Base-by-base conservation (phyloP, 768 basidiomycete genomes). In the Zangia roseola region DNA sequence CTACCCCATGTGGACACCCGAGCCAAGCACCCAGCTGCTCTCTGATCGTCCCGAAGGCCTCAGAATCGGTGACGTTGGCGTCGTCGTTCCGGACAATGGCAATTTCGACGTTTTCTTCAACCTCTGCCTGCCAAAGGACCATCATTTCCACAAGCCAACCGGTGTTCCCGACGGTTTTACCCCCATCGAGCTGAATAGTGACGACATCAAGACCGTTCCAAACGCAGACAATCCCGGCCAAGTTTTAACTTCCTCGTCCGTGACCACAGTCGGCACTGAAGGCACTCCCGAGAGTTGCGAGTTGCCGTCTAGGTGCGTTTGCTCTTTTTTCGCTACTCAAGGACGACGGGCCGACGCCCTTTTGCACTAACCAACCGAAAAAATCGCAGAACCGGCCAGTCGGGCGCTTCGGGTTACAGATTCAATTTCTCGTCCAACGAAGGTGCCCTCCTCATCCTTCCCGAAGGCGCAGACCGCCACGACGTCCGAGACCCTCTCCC, bases 91-190 rank as follows among this genome's bases (percentile, higher is more conserved):
- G 3, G 59, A 59, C 14, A 53, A 61, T 42, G 73, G 72, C 40
- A 54, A 52, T 7, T 75, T 75, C 28, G 65, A 68, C 43, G 65
- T 68, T 38, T 62, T 72, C 7, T 74, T 74, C 58, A 74, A 72
- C 47, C 61, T 74, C 8, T 70, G 67, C 35, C 45, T 68, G 2
- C 58, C 71, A 39, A 67, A 66, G 30, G 60, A 70, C 40, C 64
- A 73, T 28, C 42, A 45, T 2, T 57, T 51, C 7, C 49, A 56
- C 19, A 23, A 33, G 20, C 14, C 30, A 4, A 39, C 40, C 1
- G 58, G 61, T 10, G 61, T 72, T 13, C 70, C 74, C 0, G 59
- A 55, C 1, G 55, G 54, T 10, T 71, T 71, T 39, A 46, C 16
- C 12, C 66, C 62, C 6, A 39, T 74, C 13, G 26, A 45, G 10